Percentiles rank a stretch among this genome's conserved stretches.
phyloP scores from a whole-genome alignment of 768 basidiomycete genomes.

The Boletellus ananas region DNA sequence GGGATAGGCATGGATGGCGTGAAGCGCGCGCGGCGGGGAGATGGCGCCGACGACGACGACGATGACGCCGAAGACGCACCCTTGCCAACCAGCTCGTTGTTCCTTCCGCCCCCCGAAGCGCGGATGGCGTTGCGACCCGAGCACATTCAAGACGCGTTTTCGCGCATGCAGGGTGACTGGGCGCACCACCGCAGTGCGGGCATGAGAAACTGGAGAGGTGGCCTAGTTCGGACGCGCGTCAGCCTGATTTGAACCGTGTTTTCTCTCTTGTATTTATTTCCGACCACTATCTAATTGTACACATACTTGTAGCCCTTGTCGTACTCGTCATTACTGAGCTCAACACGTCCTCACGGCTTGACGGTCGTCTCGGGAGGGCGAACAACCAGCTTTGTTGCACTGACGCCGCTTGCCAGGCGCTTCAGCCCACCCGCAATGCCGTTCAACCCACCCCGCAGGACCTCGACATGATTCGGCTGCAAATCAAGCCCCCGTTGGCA shows the following conservation, averaged over 20 bases:
- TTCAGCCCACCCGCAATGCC: neutral
- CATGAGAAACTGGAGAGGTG: conserved; percentile 87
- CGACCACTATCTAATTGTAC: neutral
- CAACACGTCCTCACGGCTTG: too few relatives aligned
- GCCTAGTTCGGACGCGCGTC: conserved; percentile 73
- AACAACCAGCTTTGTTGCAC: too few relatives aligned
- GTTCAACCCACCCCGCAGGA: neutral
- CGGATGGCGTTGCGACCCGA: conserved; percentile 74
- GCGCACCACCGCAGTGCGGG: conserved; percentile 77
- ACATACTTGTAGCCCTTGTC: neutral
- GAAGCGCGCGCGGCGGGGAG: conserved; percentile 55
- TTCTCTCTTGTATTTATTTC: too few relatives aligned
- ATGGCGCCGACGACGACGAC: conserved; percentile 45
- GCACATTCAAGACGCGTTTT: conserved; percentile 89
- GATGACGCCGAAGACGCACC: conserved; percentile 62
- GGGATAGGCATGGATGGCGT: conserved; percentile 39
- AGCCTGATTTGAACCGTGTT: conserved; percentile 69
- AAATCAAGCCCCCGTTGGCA: neutral
- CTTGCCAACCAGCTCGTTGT: conserved; percentile 67
- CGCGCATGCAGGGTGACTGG: conserved; percentile 87
- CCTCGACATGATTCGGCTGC: neutral
- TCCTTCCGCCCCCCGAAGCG: conserved; percentile 79
- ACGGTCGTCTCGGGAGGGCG: too few relatives aligned
- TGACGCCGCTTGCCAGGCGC: neutral
- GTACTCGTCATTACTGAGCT: neutral